These are phyloP conservation scores for Avena sativa DNA, from an alignment of 176 grass and related monocot species.

Conservation along the genomic window DNA sequence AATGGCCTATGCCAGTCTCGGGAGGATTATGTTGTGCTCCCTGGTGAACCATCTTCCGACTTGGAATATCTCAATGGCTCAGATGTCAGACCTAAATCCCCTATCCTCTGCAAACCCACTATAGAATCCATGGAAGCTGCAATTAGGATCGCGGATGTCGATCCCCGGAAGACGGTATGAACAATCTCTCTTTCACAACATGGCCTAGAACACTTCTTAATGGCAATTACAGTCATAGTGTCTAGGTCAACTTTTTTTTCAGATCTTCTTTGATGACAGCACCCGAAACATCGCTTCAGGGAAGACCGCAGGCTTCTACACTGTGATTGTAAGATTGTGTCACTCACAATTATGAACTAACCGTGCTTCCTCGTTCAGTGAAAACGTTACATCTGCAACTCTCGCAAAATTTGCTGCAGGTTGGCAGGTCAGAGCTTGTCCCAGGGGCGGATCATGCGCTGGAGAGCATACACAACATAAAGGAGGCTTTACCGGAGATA, in stretches of 20 bases:
- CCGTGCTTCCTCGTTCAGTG: background rate
- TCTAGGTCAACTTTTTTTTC: slow-evolving; percentile 34
- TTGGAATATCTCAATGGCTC: slow-evolving; percentile 2
- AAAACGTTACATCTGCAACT: background rate
- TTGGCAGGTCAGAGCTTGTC: slow-evolving; percentile 49
- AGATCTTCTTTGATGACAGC: slow-evolving; percentile 83
- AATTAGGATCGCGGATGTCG: slow-evolving; percentile 52
- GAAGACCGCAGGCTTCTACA: slow-evolving; percentile 67
- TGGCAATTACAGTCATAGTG: background rate
- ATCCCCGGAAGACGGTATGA: slow-evolving; percentile 63
- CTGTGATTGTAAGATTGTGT: slow-evolving; percentile 62
- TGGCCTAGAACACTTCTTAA: background rate
- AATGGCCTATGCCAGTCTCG: background rate
- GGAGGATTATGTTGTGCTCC: background rate
- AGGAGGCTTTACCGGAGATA: slow-evolving; percentile 63
- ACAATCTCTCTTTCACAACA: background rate
- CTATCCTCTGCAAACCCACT: slow-evolving; percentile 71
- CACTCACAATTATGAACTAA: background rate
- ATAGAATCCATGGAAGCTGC: slow-evolving; percentile 70
- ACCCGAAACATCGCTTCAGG: slow-evolving; percentile 66
- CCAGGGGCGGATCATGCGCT: slow-evolving; percentile 62
- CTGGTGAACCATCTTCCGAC: slow-evolving; percentile 34
- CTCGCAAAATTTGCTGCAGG: slow-evolving; percentile 48
- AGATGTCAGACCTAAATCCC: slow-evolving; percentile 40
- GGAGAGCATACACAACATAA: slow-evolving; percentile 80